phyloP scores from a whole-genome alignment of 768 basidiomycete species.

The Trametes cubensis region DNA sequence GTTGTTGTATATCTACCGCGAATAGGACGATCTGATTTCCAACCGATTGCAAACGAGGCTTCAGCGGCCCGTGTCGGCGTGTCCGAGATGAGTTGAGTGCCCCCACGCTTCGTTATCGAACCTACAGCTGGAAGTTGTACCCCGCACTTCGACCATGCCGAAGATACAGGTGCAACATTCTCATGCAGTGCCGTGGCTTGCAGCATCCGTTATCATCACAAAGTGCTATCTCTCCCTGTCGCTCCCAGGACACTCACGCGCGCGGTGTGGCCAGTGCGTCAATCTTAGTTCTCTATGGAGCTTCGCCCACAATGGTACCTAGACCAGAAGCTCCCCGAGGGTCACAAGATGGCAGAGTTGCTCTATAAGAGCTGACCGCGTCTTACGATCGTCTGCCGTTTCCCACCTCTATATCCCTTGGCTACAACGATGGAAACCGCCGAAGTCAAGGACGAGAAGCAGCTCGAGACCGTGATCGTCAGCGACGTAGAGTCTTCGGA shows the following conservation, averaged over 20 bases:
- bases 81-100: too few relatives aligned
- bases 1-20: not conserved
- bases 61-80: too few relatives aligned
- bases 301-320: not conserved
- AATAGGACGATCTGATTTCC: too few relatives aligned
- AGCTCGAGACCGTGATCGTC: slow-evolving; percentile 6
- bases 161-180: not conserved
- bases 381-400: not conserved
- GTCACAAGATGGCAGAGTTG: slow-evolving; percentile 10
- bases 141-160: too few relatives aligned
- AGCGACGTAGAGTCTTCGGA: slow-evolving; percentile 11
- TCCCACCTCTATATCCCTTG: not conserved
- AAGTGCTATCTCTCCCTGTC: not conserved
- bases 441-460: slow-evolving; percentile 20
- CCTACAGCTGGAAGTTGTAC: too few relatives aligned
- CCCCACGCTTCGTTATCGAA: too few relatives aligned
- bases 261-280: not conserved
- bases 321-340: slow-evolving; percentile 1
- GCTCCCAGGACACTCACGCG: not conserved
- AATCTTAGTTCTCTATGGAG: slow-evolving; percentile 1
- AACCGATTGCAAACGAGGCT: too few relatives aligned
- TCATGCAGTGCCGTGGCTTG: not conserved
- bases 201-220: not conserved
- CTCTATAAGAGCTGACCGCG: not conserved
- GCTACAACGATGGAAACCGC: not conserved